Evolutionary conservation across 192 early-diverging fungal genomes (phyloP), one percentile per base, ranked within the genome.

Genomic region (Coemansia sp.): DNA sequence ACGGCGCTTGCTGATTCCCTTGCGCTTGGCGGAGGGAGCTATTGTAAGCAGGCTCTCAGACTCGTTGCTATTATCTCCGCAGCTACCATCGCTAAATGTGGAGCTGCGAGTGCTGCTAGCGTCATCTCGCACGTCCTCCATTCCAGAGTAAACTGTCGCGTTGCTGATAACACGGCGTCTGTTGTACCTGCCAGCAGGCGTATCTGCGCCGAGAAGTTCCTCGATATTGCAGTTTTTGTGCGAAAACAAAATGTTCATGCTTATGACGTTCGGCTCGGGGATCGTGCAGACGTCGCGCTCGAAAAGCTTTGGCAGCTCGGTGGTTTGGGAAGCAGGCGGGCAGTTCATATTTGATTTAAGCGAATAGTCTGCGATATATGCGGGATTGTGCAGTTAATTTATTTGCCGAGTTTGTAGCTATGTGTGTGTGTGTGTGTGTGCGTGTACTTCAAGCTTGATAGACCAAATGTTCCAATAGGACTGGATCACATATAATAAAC

Each of bases 211-310:
- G 32, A 56, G 4, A 28, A 56, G 55, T 0, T 56, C 34, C 19
- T 56, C 55, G 6, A 56, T 56, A 25, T 54, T 56, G n/a, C 34
- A 20, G 55, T 56, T 39, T 7, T 56, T 24, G 32, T 56, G 29
- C 18, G 55, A 28, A 36, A 56, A 56, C 34, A 56, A 20, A 14
- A 56, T 34, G 32, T 39, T 56, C 55, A 56, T 39, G 32, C 55
- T 56, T 14, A 56, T 18, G n/a, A 36, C 6, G 19, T 36, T 34
- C 5, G 55, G 55, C 22, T 34, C 32, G 4, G 55, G 34, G 20
- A 56, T 56, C 32, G 55, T 28, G 34, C 55, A 56, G 5, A 56
- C 55, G 32, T 56, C 55, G 18, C 55, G 55, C 55, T 56, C 55
- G 34, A 56, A 56, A 20, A 56, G 8, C 18, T 56, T 34, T 34